Percentiles rank a stretch among this genome's conserved stretches.
Evolutionary conservation across 1,139 yeast species (phyloP).

Genomic region (Zygosaccharomyces sapae): DNA sequence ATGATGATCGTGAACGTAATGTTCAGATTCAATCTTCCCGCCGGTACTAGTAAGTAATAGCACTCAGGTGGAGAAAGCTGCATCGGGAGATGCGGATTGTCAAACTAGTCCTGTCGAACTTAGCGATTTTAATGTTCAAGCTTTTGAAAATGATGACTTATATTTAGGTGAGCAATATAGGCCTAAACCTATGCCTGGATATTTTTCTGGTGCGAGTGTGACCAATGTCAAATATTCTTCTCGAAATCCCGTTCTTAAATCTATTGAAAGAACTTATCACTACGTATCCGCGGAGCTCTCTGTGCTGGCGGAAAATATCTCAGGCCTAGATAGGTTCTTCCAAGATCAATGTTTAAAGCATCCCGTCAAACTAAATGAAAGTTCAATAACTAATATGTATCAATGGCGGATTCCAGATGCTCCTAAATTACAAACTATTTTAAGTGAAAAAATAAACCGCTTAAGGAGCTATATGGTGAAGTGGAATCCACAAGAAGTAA

Average conservation of each 20-base stretch:
- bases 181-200: slow-evolving; percentile 22
- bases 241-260: slow-evolving; percentile 29
- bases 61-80: slow-evolving; percentile 13
- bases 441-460: slow-evolving; percentile 14
- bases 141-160: slow-evolving; percentile 42
- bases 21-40: slow-evolving; percentile 14
- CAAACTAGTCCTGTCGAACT: slow-evolving; percentile 30
- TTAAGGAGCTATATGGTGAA: neutral
- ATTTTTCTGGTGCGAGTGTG: slow-evolving; percentile 25
- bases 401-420: slow-evolving; percentile 45
- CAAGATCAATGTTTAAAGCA: slow-evolving; percentile 36
- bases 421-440: slow-evolving; percentile 24
- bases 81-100: slow-evolving; percentile 15
- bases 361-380: slow-evolving; percentile 21
- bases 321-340: slow-evolving; percentile 35
- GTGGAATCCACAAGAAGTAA: slow-evolving; percentile 9
- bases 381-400: slow-evolving; percentile 23
- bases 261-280: slow-evolving; percentile 40
- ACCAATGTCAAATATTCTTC: slow-evolving; percentile 14
- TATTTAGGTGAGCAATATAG: slow-evolving; percentile 31
- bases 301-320: slow-evolving; percentile 38
- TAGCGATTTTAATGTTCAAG: slow-evolving; percentile 23
- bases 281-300: slow-evolving; percentile 41
- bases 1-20: neutral
- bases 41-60: slow-evolving; percentile 6